A percentile compares a stretch with the other conserved stretches of the same genome.
phyloP scores from a whole-genome alignment of 2,329 filamentous ascomycete species.

The Cladosporium sp. region DNA sequence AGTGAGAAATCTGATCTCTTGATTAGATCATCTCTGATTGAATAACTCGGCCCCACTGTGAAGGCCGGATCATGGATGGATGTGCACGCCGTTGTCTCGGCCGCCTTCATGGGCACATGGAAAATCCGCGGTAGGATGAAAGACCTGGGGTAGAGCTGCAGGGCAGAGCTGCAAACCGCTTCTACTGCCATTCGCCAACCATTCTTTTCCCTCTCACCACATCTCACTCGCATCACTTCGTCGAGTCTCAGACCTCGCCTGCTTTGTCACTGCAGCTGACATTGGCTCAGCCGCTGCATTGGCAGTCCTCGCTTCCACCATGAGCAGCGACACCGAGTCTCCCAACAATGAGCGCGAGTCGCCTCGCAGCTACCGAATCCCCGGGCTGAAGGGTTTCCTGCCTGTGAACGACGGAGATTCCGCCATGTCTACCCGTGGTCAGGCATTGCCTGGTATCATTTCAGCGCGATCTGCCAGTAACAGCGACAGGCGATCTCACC shows the following conservation, averaged over 20 bases:
- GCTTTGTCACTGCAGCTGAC: neutral
- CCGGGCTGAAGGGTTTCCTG: slow-evolving; percentile 34
- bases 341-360: slow-evolving; percentile 11
- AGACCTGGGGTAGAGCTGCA: neutral
- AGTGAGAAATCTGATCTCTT: too few species aligned
- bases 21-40: too few species aligned
- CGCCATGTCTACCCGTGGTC: slow-evolving; percentile 41
- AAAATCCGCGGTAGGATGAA: neutral
- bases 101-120: neutral
- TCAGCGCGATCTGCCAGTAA: slow-evolving; percentile 6
- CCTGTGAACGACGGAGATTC: slow-evolving; percentile 36
- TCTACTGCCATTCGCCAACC: too few species aligned
- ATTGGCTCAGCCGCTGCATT: neutral
- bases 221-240: neutral
- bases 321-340: neutral
- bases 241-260: neutral
- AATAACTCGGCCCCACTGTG: too few species aligned
- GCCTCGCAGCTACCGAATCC: slow-evolving; percentile 21
- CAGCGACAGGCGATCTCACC: slow-evolving; percentile 1
- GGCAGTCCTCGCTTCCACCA: neutral
- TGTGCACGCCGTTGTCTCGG: neutral
- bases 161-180: neutral
- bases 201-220: too few species aligned
- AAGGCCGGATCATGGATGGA: too few species aligned
- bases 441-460: slow-evolving; percentile 36